Evolutionary conservation across 129 eudicot genomes (phyloP), one percentile per base, ranked within the genome.

Genomic region (Daucus carota): DNA sequence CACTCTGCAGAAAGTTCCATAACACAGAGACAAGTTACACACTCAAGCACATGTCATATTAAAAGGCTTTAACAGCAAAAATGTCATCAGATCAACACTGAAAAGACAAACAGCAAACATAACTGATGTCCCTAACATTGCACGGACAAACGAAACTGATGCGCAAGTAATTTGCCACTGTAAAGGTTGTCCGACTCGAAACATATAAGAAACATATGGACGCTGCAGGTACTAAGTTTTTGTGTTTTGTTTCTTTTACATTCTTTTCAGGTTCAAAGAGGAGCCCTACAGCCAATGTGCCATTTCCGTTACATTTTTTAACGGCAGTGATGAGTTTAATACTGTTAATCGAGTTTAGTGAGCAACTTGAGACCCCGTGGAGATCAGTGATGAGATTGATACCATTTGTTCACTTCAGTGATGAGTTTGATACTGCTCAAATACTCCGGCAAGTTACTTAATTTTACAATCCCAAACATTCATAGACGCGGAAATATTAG

Each of bases 231-330:
- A 22, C 18, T 6, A 2, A 16, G n/a, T 29, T 52, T 42, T 43
- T 72, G 75, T 59, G 13, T 12, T 14, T 40, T 43, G 75, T 44
- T 20, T 65, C 43, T 34, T 20, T 63, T 80, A 59, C 73, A 80
- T 77, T 70, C 74, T 50, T 77, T 48, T 42, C 32, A 34, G 29
- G 50, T 18, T 68, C 22, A 52, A 44, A n/a, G 29, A 29, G 42
- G 20, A 70, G 57, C n/a, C n/a, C n/a, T n/a, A n/a, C n/a, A n/a
- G n/a, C n/a, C n/a, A n/a, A n/a, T n/a, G n/a, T n/a, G n/a, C n/a
- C n/a, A n/a, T n/a, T n/a, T n/a, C n/a, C n/a, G n/a, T n/a, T n/a
- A n/a, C n/a, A n/a, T n/a, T n/a, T n/a, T n/a, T n/a, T n/a, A n/a
- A n/a, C n/a, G n/a, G n/a, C n/a, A n/a, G n/a, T n/a, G n/a, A n/a